Conservation (phyloP, 306 rosid species). For the Prunus mongolica region DNA sequence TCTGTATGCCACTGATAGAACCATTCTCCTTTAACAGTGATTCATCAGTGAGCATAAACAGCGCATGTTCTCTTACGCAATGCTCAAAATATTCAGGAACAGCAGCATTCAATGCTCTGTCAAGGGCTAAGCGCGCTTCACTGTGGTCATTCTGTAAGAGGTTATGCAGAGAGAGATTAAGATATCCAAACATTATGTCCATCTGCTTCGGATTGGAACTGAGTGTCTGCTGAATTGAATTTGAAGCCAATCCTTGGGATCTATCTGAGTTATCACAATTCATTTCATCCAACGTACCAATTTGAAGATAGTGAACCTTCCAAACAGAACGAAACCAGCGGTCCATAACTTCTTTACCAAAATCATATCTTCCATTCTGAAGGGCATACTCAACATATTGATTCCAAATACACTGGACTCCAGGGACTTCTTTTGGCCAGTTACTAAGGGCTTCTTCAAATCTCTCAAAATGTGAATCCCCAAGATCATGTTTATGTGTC, state of each 20-base stretch:
- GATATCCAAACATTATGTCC: constrained; percentile 70
- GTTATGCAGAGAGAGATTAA: constrained; percentile 64
- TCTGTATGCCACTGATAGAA: constrained; percentile 43
- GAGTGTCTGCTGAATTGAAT: constrained; percentile 31
- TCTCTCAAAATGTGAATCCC: constrained; percentile 38
- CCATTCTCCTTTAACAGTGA: constrained; percentile 40
- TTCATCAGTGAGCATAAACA: constrained; percentile 63
- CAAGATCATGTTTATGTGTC: constrained; percentile 35
- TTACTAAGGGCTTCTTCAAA: constrained; percentile 66
- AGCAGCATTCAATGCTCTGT: constrained; percentile 58
- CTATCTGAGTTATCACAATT: constrained; percentile 31
- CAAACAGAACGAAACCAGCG: constrained; percentile 70
- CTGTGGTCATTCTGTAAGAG: constrained; percentile 47
- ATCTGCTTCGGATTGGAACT: constrained; percentile 35
- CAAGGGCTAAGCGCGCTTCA: constrained; percentile 59
- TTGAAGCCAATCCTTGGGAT: constrained; percentile 36
- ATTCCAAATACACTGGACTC: constrained; percentile 87
- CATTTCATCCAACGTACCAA: constrained; percentile 20
- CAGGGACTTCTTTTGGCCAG: constrained; percentile 84
- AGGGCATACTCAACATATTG: constrained; percentile 69
- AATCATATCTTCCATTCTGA: constrained; percentile 42
- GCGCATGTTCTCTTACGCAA: constrained; percentile 54
- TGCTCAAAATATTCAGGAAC: constrained; percentile 46
- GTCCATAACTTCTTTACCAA: constrained; percentile 58
- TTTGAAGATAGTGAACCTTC: constrained; percentile 33